phyloP scores from a whole-genome alignment of 768 basidiomycete genomes.

The Hemileccinum impolitum region DNA sequence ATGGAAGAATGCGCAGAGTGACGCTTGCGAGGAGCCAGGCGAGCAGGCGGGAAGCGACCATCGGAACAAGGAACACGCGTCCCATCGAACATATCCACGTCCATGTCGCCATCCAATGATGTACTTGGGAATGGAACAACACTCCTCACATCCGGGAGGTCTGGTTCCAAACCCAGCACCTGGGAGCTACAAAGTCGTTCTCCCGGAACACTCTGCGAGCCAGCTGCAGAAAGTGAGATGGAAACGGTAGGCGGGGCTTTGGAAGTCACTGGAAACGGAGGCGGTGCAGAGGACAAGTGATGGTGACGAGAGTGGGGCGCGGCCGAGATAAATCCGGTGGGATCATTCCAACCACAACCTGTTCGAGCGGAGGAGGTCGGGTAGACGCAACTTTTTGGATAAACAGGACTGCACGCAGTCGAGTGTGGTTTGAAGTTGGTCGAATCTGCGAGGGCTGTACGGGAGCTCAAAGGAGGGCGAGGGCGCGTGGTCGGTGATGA shows the following conservation, averaged over 20 bases:
- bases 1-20: slow-evolving; percentile 32
- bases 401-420: slow-evolving; percentile 1
- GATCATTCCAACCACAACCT: slow-evolving; percentile 9
- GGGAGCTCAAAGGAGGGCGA: slow-evolving; percentile 5
- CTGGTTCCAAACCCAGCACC: slow-evolving; percentile 12
- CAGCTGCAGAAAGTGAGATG: slow-evolving; percentile 35
- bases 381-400: slow-evolving; percentile 10
- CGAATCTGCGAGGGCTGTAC: slow-evolving; percentile 24
- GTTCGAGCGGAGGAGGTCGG: slow-evolving; percentile 20
- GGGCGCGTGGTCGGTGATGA: background rate
- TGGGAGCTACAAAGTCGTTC: background rate
- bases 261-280: slow-evolving; percentile 21
- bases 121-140: slow-evolving; percentile 38
- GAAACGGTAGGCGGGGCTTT: slow-evolving; percentile 40
- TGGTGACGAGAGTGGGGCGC: slow-evolving; percentile 6
- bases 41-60: background rate
- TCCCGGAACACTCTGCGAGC: slow-evolving; percentile 19
- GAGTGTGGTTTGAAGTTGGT: slow-evolving; percentile 19
- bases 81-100: slow-evolving; percentile 29
- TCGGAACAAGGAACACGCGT: slow-evolving; percentile 11
- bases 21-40: slow-evolving; percentile 27
- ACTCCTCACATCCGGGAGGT: slow-evolving; percentile 29
- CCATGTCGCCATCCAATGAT: slow-evolving; percentile 19
- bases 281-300: slow-evolving; percentile 4
- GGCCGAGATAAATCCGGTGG: background rate